Evolutionary conservation across 192 early-diverging fungal genomes (phyloP).

Genomic region (Backusella australiensis): DNA sequence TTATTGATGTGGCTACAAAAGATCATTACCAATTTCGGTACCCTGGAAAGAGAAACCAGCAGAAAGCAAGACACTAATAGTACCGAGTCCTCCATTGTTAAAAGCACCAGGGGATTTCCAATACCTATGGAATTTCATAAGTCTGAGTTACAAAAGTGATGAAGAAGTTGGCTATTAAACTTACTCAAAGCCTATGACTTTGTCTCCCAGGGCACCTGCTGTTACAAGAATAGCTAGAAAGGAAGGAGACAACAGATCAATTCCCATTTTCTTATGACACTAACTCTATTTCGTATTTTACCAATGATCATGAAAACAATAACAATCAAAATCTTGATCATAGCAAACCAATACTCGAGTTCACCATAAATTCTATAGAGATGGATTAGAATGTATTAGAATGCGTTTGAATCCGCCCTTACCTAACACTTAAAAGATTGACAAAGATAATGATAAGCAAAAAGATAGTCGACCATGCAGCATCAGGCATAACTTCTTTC

Average conservation of each 20-base stretch:
- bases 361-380: conserved; percentile 75
- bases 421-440: conserved; percentile 56
- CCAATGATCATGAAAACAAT: conserved; percentile 74
- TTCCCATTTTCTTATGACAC: not conserved
- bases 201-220: conserved; percentile 53
- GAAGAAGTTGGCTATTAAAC: not conserved
- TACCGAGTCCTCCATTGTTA: conserved; percentile 49
- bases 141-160: not conserved
- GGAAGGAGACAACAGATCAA: not conserved
- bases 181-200: conserved; percentile 45
- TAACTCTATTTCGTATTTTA: not conserved
- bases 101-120: conserved; percentile 64
- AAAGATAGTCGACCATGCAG: conserved; percentile 45
- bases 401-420: not conserved
- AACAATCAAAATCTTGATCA: conserved; percentile 77
- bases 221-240: conserved; percentile 51
- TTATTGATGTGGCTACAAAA: not conserved
- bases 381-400: not conserved
- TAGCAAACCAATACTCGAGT: conserved; percentile 76
- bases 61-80: conserved; percentile 63
- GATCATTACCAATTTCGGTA: conserved; percentile 62
- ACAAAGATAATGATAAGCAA: conserved; percentile 57
- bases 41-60: conserved; percentile 86
- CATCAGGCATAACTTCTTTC: conserved; percentile 31
- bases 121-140: conserved; percentile 46